Evolutionary conservation across 352 stramenopile species (phyloP), one percentile per base, ranked within the genome.

Genomic region (Globisporangium acanthophoron): DNA sequence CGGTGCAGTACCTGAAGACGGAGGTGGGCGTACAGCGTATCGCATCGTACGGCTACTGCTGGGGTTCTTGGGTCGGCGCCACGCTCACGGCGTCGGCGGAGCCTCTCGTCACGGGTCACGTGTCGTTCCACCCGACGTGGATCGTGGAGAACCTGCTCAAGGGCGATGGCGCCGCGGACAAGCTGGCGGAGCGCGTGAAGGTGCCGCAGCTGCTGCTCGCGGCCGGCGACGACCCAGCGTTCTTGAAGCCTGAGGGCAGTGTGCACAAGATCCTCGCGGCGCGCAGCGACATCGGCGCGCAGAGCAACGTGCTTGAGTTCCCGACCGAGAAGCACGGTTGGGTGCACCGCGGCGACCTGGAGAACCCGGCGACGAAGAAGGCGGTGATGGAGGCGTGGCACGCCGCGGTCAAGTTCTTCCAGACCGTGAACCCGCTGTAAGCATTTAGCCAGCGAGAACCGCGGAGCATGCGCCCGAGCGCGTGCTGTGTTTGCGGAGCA

Each of bases 41-140:
- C 49, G 76, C 71, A 41, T 89, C 76, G 65, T 91, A 91, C 61
- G 84, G 84, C 56, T 91, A 91, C 71, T 93, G 84, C 79, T 93
- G 79, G 79, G 81, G 84, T 41, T 83, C 79, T 50, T 93, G 80
- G 79, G 76, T 90, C 33, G 79, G 82, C 13, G 74, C 79, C 39
- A 85, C 71, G 54, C 65, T 72, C 54, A 84, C 74, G 1, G 55
- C 82, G 35, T 64, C 67, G 24, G 67, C 61, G 15, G 60, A 80
- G 44, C 74, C 82, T 4, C 55, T 76, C 5, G 71, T 93, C 12
- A 29, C 68, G 29, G 79, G 75, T 54, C 78, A 92, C 70, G 71
- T 93, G 46, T 90, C 76, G n/a, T 93, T 90, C 70, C 84, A 93
- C 68, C 79, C 84, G 44, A 80, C 79, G 60, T 93, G 84, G 84